These are phyloP conservation scores for Hawksworthiomyces lignivorus DNA, from an alignment of 2,329 filamentous ascomycete genomes.

Conservation along the genomic window DNA sequence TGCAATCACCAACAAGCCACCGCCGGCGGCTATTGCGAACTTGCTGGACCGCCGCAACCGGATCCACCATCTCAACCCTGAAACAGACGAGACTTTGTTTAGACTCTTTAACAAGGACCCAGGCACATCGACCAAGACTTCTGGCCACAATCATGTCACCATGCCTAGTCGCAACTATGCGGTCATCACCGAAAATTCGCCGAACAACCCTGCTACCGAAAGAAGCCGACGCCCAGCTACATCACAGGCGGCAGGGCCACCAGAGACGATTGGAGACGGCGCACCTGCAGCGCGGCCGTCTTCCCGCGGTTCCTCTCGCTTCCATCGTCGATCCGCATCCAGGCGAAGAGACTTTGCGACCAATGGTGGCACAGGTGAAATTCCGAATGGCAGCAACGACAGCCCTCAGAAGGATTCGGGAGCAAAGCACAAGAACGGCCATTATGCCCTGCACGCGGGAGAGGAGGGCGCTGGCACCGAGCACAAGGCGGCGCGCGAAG, in stretches of 20 bases:
- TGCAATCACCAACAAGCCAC: constrained; percentile 92
- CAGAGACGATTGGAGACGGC: constrained; percentile 41
- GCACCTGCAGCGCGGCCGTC: constrained; percentile 29
- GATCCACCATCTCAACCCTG: constrained; percentile 57
- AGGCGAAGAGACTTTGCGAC: constrained; percentile 10
- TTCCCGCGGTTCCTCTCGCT: constrained; percentile 11
- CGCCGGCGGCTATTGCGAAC: constrained; percentile 80
- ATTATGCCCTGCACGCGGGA: constrained; percentile 64
- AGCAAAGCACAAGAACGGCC: constrained; percentile 42
- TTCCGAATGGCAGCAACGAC: constrained; percentile 4
- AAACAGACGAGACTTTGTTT: constrained; percentile 89
- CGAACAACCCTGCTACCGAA: constrained; percentile 30
- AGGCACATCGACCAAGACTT: constrained; percentile 66
- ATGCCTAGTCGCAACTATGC: constrained; percentile 94
- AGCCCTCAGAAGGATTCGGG: constrained; percentile 9
- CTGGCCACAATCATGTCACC: constrained; percentile 70
- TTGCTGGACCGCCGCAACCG: constrained; percentile 86
- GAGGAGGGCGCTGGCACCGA: constrained; percentile 71
- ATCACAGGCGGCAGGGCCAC: neutral
- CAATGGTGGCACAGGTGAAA: constrained; percentile 2
- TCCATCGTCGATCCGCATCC: constrained; percentile 13
- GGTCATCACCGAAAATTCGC: constrained; percentile 81
- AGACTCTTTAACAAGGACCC: constrained; percentile 89
- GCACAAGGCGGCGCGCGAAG: constrained; percentile 64
- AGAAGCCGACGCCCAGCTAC: neutral